Evolutionary conservation across 257 asterid genomes (phyloP), one percentile per base, ranked within the genome.

Genomic region (Solanum neorickii): DNA sequence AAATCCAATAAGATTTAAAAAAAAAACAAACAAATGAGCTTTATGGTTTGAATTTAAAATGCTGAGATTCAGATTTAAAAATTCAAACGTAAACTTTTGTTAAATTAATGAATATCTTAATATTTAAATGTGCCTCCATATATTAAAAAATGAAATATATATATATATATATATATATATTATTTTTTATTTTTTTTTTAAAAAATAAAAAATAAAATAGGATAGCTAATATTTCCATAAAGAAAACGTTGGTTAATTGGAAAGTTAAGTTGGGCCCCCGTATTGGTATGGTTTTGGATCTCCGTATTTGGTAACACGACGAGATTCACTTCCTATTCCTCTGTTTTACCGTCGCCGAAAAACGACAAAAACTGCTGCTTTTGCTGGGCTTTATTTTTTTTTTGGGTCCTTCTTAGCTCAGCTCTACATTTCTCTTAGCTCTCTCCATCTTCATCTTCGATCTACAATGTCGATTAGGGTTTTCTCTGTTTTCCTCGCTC

Each of bases 391-490:
- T 46, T 47, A 25, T 31, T 15, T 27, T 25, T 0, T 46, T 16
- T 25, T 35, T 25, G 5, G 14, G 23, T 18, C 14, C 29, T 27
- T 46, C 42, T 78, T 27, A 82, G 85, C 69, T 82, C 85, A 49
- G 68, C 44, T 82, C 31, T 49, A 10, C 70, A 49, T 49, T 49
- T 49, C 21, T 78, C 62, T 14, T 77, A 77, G 1, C 23, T 76
- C 23, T 69, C 41, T 33, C 21, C 21, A 35, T 75, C 62, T 20
- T 47, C 59, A 42, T 59, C 66, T 59, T 59, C 66, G 60, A 76
- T 82, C 70, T 9, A 49, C 42, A 82, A 82, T 82, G 85, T 18
- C 85, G 31, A 82, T 49, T 82, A 82, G 69, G 85, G 31, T 82
- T 82, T 47, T 29, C 44, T 47, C 68, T 29, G 14, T 47, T 31